Evolutionary conservation across 2,329 filamentous ascomycete genomes (phyloP).

Genomic region (Capronia americana): DNA sequence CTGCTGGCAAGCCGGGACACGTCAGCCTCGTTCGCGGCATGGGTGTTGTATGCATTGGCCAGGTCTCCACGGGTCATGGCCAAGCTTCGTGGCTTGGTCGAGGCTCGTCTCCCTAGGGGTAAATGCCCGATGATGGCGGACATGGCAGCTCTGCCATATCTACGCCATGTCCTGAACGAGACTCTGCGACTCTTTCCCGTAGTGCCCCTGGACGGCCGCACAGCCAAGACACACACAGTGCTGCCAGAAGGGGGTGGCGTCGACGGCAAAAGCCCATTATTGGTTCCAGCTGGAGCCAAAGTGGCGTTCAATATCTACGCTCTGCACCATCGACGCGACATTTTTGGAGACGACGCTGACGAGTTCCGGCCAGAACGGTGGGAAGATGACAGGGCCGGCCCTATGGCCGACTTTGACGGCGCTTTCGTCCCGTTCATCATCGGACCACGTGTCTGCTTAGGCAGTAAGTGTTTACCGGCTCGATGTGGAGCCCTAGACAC

Average conservation of each 20-base stretch:
- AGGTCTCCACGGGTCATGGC: conserved; percentile 35
- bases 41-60: conserved; percentile 42
- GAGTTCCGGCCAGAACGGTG: conserved; percentile 48
- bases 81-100: conserved; percentile 23
- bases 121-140: conserved; percentile 12
- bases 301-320: conserved; percentile 54
- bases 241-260: conserved; percentile 58
- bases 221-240: conserved; percentile 49
- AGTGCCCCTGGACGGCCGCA: conserved; percentile 49
- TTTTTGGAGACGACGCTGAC: conserved; percentile 44
- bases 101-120: conserved; percentile 37
- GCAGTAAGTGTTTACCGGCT: conserved; percentile 54
- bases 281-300: conserved; percentile 54
- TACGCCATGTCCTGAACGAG: conserved; percentile 36
- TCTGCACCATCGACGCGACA: conserved; percentile 41
- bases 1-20: conserved; percentile 47
- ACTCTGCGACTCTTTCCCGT: conserved; percentile 54
- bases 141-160: conserved; percentile 18
- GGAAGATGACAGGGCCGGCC: conserved; percentile 38
- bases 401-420: conserved; percentile 50
- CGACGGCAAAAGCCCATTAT: conserved; percentile 54
- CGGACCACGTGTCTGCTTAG: conserved; percentile 61
- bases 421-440: conserved; percentile 60
- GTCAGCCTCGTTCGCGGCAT: conserved; percentile 44
- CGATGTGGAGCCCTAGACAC: not conserved